These are phyloP conservation scores for Tephrocybe sp. DNA, from an alignment of 768 basidiomycete genomes.

Conservation along the genomic window DNA sequence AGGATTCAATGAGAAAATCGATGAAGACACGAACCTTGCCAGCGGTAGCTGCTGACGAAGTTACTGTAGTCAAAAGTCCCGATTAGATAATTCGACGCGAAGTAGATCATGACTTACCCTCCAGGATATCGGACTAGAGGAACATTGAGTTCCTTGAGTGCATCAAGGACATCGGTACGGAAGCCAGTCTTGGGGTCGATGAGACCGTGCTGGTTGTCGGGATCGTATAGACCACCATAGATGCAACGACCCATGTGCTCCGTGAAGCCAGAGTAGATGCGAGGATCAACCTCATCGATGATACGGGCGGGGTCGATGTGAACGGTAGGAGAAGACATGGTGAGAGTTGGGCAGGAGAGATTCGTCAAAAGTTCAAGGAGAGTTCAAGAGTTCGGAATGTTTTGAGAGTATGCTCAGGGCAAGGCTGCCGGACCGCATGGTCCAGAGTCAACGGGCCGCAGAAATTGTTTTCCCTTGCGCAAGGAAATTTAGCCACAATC, in stretches of 20 bases:
- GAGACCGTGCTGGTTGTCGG: conserved; percentile 32
- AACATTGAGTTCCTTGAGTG: conserved; percentile 43
- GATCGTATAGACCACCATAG: conserved; percentile 47
- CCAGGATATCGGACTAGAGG: conserved; percentile 54
- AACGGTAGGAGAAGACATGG: conserved; percentile 25
- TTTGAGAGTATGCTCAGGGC: not conserved
- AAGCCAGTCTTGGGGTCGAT: conserved; percentile 41
- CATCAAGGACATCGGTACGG: conserved; percentile 48
- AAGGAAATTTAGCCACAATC: too few relatives aligned
- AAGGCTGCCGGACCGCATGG: not conserved
- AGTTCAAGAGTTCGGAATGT: not conserved
- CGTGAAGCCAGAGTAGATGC: conserved; percentile 60
- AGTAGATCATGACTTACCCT: conserved; percentile 29
- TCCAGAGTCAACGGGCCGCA: not conserved
- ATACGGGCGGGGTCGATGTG: conserved; percentile 40
- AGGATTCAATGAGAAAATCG: not conserved
- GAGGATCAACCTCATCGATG: conserved; percentile 42
- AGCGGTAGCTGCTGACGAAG: conserved; percentile 54
- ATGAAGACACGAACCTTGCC: conserved; percentile 35
- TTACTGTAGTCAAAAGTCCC: conserved; percentile 33
- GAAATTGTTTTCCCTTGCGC: too few relatives aligned
- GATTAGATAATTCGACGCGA: not conserved
- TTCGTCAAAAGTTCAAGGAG: not conserved
- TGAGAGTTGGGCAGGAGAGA: not conserved
- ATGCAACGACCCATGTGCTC: conserved; percentile 61